Evolutionary conservation across 345 rosid genomes (phyloP).

Genomic region (Punica granatum): DNA sequence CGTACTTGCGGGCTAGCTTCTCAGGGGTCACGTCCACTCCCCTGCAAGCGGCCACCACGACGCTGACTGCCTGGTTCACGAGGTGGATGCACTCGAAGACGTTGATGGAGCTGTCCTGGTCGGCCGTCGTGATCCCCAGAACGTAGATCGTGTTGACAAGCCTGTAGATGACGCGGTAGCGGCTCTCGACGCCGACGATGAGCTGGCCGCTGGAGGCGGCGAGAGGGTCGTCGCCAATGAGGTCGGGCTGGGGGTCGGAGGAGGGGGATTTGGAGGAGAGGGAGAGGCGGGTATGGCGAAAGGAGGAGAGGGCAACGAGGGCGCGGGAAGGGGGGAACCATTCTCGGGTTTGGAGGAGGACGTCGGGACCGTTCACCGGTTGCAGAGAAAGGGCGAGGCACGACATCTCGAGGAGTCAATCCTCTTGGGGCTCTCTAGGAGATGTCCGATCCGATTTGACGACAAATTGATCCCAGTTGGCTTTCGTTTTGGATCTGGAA

Average conservation of each 20-base stretch:
- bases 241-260: slow-evolving; percentile 24
- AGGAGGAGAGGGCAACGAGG: slow-evolving; percentile 82
- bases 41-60: slow-evolving; percentile 94
- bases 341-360: slow-evolving; percentile 85
- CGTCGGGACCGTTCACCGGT: slow-evolving; percentile 80
- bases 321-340: slow-evolving; percentile 97
- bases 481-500: slow-evolving; percentile 1
- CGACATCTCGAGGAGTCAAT: slow-evolving; percentile 47
- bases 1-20: slow-evolving; percentile 80
- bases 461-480: not conserved
- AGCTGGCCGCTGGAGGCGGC: slow-evolving; percentile 96
- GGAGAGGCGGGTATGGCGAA: slow-evolving; percentile 83
- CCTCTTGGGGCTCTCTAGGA: slow-evolving; percentile 2
- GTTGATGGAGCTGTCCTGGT: slow-evolving; percentile 74
- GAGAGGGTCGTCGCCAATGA: slow-evolving; percentile 89
- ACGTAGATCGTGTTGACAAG: slow-evolving; percentile 91
- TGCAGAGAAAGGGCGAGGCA: slow-evolving; percentile 86
- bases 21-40: slow-evolving; percentile 99
- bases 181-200: slow-evolving; percentile 93
- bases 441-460: not conserved
- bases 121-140: slow-evolving; percentile 83
- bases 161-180: slow-evolving; percentile 89
- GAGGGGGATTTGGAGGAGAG: slow-evolving; percentile 40
- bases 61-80: slow-evolving; percentile 95
- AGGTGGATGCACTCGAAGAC: slow-evolving; percentile 94